Evolutionary conservation across 1,284 basidiomycete species (phyloP), one percentile per base, ranked within the genome.

Genomic region (Marasmius sp.): DNA sequence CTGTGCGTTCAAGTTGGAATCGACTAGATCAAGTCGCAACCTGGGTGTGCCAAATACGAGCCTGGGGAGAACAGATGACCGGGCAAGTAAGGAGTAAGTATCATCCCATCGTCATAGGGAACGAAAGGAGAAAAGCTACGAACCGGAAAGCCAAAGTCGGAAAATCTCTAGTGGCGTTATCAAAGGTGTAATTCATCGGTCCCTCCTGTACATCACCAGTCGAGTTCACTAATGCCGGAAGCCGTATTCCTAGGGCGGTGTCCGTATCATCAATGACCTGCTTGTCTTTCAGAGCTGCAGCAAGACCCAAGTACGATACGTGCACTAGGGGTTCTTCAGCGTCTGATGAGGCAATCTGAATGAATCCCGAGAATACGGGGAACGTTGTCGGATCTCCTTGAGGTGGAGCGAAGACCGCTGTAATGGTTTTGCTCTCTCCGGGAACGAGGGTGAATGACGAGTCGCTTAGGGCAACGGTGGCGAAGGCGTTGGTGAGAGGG

Each of bases 311-410:
- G 67, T 86, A 86, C 0, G 81, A 74, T 18, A 83, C 82, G 57
- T 85, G 82, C 51, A 76, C 72, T 14, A 65, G 73, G 61, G 85
- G 82, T 1, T 11, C 18, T 10, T 37, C 34, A 12, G 7, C 12
- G 14, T 14, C 50, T 65, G 5, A 67, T 75, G 61, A 75, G 80
- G 74, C 70, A 57, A 85, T 74, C 62, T 84, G 71, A 65, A 88
- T 82, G 75, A 82, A 86, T 4, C 86, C 86, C 47, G 84, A 84
- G 75, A 80, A 88, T 53, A 88, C 77, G 6, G 87, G 86, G 69
- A 83, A 81, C 0, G 77, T 66, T 62, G 85, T 79, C 36, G 82
- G 67, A 4, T 77, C 78, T 0, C 67, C 66, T 0, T 86, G 41
- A 12, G n/a, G n/a, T 12, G 41, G 41, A 12, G 41, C 6, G n/a